Base-by-base conservation (phyloP, 2,329 filamentous ascomycete genomes). In the Blastomyces gilchristii region DNA sequence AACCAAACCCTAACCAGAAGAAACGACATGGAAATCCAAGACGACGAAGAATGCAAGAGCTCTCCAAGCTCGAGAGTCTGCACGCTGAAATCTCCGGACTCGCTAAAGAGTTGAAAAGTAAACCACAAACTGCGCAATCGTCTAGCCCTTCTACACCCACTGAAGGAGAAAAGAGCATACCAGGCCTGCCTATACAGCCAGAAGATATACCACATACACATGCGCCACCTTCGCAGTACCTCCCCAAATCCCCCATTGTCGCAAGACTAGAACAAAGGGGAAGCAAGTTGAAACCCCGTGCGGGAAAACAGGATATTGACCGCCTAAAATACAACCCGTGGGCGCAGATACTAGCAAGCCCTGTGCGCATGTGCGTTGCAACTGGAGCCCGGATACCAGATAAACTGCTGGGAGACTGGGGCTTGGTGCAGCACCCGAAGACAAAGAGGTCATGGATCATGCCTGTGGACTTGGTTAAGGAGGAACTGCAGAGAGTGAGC, bases 341-440 rank as follows among this genome's bases (percentile, higher is more conserved):
- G 75, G 76, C 76, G 2, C 62, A 72, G 43, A 73, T 73, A 25
- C 71, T 78, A 14, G 74, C 75, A 22, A 75, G 74, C 2, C 74
- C 75, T 0, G 49, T 71, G 1, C 72, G 76, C 31, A 65, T 71
- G 66, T 78, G 76, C 64, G 37, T 64, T 3, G 56, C 70, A 6
- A 76, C 75, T 5, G 68, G 69, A 1, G 64, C 67, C 9, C 68
- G 76, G n/a, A 34, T 77, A 12, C 76, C 76, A 5, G 68, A 65
- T 8, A 70, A 66, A 0, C 64, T 77, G 0, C 57, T 78, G 50
- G 70, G 68, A 37, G 71, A 75, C 28, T 78, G 71, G 69, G 74
- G 73, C 0, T 61, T 77, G 8, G 69, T 78, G 6, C 67, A 70
- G 54, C 70, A 70, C 8, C 71, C 72, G 1, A 62, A 68, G 31